Evolutionary conservation across 306 rosid species (phyloP).

Genomic region (Vigna unguiculata): DNA sequence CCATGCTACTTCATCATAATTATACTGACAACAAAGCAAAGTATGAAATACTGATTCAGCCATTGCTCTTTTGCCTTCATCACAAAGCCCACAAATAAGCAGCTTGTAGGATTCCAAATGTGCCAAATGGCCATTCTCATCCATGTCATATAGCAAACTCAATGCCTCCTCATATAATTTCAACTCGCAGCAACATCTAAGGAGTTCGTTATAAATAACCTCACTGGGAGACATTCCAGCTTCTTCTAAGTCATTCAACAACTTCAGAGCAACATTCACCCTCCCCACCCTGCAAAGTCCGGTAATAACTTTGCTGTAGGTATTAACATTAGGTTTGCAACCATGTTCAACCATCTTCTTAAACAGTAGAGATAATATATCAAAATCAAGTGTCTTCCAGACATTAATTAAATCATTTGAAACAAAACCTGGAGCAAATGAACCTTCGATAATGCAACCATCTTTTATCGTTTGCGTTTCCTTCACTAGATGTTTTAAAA

Average conservation of each 20-base stretch:
- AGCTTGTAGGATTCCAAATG: conserved; percentile 61
- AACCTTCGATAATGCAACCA: conserved; percentile 25
- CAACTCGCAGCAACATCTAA: conserved; percentile 63
- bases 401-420: conserved; percentile 44
- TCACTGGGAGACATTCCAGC: conserved; percentile 58
- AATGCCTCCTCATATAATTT: conserved; percentile 57
- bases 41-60: conserved; percentile 57
- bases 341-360: conserved; percentile 65
- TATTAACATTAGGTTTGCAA: conserved; percentile 60
- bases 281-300: conserved; percentile 67
- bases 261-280: conserved; percentile 55
- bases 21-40: conserved; percentile 63
- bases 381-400: conserved; percentile 67
- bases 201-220: conserved; percentile 59
- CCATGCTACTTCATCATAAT: conserved; percentile 79
- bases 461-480: conserved; percentile 37
- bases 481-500: conserved; percentile 61
- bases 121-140: conserved; percentile 62
- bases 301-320: conserved; percentile 62
- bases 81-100: conserved; percentile 70
- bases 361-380: conserved; percentile 55
- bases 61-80: conserved; percentile 55
- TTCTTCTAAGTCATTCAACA: conserved; percentile 58
- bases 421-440: conserved; percentile 42
- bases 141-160: conserved; percentile 55